Evolutionary conservation across 768 basidiomycete species (phyloP), one percentile per base, ranked within the genome.

Genomic region (Serendipita sp.): DNA sequence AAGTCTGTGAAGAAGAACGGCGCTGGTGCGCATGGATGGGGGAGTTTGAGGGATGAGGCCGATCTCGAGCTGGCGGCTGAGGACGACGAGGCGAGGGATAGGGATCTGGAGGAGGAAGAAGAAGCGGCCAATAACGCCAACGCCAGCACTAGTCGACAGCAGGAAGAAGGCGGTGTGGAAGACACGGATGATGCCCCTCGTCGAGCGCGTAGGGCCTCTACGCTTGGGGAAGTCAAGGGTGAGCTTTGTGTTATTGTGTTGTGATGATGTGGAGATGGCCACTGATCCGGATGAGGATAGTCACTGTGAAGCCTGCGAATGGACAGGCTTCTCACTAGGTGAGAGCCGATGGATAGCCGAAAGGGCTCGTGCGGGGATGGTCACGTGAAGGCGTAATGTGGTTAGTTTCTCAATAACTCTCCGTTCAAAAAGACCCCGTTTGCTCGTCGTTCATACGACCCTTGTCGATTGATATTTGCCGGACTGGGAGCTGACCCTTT

Each of bases 1-100:
- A 79, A 79, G 69, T 80, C 79, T 67, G 67, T 85, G 63, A 84
- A 83, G 74, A 92, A 92, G 75, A 77, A 81, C 65, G 91, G 91
- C 62, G 83, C 81, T 28, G 91, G 91, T 34, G 77, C 79, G 5
- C 83, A 92, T 75, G 91, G 89, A 75, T 95, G 91, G 91, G 91
- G 91, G 64, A 80, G 78, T 62, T 71, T 88, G 65, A 74, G 72
- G 2, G 77, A 88, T 68, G 86, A 90, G 74, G 74, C 72, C 42
- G 76, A 80, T 64, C 76, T 80, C 67, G 88, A 86, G 73, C 70
- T 71, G 26, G 79, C 77, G 41, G 85, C 82, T 0, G 62, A 78
- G 44, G 75, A 74, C 22, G 89, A 89, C 72, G 82, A 82, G 69
- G 74, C 75, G 50, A 68, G 70, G n/a, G 78, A 79, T 17, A 68